phyloP scores from a whole-genome alignment of 163 green algal species.

The Chlamydomonas reinhardtii region DNA sequence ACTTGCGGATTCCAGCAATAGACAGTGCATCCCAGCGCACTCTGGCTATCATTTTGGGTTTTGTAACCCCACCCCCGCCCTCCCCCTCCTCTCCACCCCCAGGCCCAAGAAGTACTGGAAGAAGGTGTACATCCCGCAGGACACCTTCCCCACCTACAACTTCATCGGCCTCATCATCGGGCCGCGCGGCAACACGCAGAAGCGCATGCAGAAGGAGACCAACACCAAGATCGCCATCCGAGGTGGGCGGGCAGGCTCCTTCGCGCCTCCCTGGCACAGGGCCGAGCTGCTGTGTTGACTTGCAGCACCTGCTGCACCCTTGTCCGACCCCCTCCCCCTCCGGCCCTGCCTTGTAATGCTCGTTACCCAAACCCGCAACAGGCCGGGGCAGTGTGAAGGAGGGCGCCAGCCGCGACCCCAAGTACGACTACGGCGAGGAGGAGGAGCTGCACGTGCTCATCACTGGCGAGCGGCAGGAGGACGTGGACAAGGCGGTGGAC shows the following conservation, averaged over 20 bases:
- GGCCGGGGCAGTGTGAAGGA: conserved; percentile 95
- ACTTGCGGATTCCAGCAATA: too few relatives aligned
- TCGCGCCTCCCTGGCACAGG: too few relatives aligned
- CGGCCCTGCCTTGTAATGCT: too few relatives aligned
- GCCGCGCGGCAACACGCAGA: conserved; percentile 98
- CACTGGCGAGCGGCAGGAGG: conserved; percentile 91
- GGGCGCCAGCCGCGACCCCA: conserved; percentile 81
- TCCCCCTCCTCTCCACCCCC: background rate
- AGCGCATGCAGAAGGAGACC: conserved; percentile 97
- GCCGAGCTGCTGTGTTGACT: too few relatives aligned
- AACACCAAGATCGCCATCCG: conserved; percentile 97
- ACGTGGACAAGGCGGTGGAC: conserved; percentile 85
- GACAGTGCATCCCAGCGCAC: too few relatives aligned
- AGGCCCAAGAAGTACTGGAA: conserved; percentile 78
- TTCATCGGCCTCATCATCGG: conserved; percentile 99
- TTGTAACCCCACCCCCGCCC: background rate
- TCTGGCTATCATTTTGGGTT: background rate
- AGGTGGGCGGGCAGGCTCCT: too few relatives aligned
- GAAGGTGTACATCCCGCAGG: conserved; percentile 92
- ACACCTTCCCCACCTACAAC: conserved; percentile 95
- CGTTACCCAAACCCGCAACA: background rate
- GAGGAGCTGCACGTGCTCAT: conserved; percentile 99
- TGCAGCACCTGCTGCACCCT: too few relatives aligned
- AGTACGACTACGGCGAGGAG: conserved; percentile 95
- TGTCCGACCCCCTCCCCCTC: too few relatives aligned